Percentiles rank a stretch among this genome's conserved stretches.
phyloP scores from a whole-genome alignment of 2,329 filamentous ascomycete genomes.

The Diplocarpon mali region DNA sequence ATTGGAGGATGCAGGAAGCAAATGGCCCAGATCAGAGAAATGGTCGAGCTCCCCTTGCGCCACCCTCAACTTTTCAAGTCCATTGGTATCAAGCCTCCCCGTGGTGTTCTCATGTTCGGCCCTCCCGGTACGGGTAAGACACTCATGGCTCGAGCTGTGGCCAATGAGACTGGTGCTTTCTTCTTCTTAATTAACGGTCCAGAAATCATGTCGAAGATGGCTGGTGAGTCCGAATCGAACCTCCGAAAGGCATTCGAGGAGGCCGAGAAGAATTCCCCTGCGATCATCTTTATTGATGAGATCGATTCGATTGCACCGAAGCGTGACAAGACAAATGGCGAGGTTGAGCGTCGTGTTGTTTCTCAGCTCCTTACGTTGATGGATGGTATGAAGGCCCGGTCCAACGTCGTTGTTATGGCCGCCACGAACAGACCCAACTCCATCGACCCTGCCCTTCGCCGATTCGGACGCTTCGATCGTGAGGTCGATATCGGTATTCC shows the following conservation, averaged over 20 bases:
- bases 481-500: constrained; percentile 98
- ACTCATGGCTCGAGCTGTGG: constrained; percentile 94
- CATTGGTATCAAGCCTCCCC: constrained; percentile 98
- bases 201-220: constrained; percentile 99
- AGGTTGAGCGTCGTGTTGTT: constrained; percentile 96
- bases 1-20: constrained; percentile 99
- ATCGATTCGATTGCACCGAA: constrained; percentile 99
- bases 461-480: constrained; percentile 97
- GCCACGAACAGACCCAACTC: constrained; percentile 98
- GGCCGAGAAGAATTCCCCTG: constrained; percentile 97
- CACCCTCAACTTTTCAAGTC: constrained; percentile 99
- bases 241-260: constrained; percentile 98
- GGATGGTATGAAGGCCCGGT: constrained; percentile 99
- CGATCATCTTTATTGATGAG: constrained; percentile 99
- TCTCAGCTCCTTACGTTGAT: constrained; percentile 94
- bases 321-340: constrained; percentile 99
- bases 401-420: constrained; percentile 98
- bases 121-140: constrained; percentile 99
- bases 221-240: constrained; percentile 97
- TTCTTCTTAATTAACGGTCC: constrained; percentile 99
- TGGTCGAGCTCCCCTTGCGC: constrained; percentile 92
- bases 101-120: constrained; percentile 92
- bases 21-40: constrained; percentile 98
- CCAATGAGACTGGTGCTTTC: constrained; percentile 97
- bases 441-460: constrained; percentile 92